Evolutionary conservation across 352 stramenopile genomes (phyloP).

Genomic region (Phytopythium oedochilum): DNA sequence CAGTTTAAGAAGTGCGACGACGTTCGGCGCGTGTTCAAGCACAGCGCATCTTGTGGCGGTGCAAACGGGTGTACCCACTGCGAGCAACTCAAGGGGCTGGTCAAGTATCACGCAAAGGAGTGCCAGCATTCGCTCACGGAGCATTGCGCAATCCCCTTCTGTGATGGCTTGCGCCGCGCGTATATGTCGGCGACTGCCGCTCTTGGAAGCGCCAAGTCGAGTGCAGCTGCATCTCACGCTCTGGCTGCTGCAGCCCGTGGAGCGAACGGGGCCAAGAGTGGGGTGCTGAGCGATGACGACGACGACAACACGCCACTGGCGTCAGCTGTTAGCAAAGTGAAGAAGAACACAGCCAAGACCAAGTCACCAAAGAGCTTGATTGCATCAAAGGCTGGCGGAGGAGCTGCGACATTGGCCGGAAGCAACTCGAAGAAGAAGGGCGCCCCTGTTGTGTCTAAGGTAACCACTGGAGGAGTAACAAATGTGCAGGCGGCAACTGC

Average conservation of each 20-base stretch:
- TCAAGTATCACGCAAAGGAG: conserved; percentile 84
- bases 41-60: conserved; percentile 71
- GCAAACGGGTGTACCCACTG: conserved; percentile 71
- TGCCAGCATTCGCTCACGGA: conserved; percentile 54
- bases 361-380: conserved; percentile 57
- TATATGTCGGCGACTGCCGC: conserved; percentile 44
- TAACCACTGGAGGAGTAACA: neutral
- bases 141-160: conserved; percentile 83
- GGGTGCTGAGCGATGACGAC: conserved; percentile 42
- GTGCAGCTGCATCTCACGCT: conserved; percentile 21
- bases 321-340: conserved; percentile 60
- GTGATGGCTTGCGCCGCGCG: conserved; percentile 57
- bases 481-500: neutral
- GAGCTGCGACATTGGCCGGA: neutral
- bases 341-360: conserved; percentile 44
- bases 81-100: conserved; percentile 75
- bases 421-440: conserved; percentile 24
- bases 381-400: conserved; percentile 3
- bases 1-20: conserved; percentile 87
- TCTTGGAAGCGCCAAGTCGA: conserved; percentile 22
- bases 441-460: neutral
- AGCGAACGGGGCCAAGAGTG: conserved; percentile 6
- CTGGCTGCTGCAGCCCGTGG: conserved; percentile 2
- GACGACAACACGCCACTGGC: conserved; percentile 73
- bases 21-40: conserved; percentile 81